Percentiles rank a stretch among this genome's conserved stretches.
Evolutionary conservation across 495 filamentous ascomycete species (phyloP).

Genomic region (Lophium mytilinum): DNA sequence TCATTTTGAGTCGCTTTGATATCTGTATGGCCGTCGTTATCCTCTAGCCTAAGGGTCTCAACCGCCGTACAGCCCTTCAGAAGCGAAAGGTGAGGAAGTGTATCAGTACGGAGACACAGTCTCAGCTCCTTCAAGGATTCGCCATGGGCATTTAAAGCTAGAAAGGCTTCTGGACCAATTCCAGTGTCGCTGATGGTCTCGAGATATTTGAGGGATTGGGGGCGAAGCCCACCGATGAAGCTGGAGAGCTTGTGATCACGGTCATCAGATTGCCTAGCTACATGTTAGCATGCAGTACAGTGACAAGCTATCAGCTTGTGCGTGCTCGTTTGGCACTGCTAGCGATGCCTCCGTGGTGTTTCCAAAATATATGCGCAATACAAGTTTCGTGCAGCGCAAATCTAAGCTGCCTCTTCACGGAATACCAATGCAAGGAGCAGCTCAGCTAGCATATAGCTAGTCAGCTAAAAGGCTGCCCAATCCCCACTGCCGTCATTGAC

Average conservation of each 20-base stretch:
- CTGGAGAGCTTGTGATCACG: slow-evolving; percentile 48
- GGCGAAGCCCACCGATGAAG: slow-evolving; percentile 49
- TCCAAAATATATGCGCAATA: too few relatives aligned
- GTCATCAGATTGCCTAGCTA: slow-evolving; percentile 28
- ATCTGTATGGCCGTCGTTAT: slow-evolving; percentile 26
- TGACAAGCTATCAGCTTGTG: too few relatives aligned
- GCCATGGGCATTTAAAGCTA: slow-evolving; percentile 50
- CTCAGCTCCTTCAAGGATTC: slow-evolving; percentile 48
- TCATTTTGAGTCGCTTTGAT: slow-evolving; percentile 42
- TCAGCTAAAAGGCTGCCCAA: too few relatives aligned
- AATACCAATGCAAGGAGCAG: too few relatives aligned
- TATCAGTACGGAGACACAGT: slow-evolving; percentile 43
- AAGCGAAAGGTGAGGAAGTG: slow-evolving; percentile 41
- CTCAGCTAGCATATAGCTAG: too few relatives aligned
- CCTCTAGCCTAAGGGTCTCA: slow-evolving; percentile 45
- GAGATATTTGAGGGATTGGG: slow-evolving; percentile 53
- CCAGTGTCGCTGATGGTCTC: slow-evolving; percentile 45
- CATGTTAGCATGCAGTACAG: background rate
- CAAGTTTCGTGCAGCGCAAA: too few relatives aligned
- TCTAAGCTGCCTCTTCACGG: too few relatives aligned
- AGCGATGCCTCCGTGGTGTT: too few relatives aligned
- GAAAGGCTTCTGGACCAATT: slow-evolving; percentile 47
- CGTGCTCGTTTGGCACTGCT: too few relatives aligned
- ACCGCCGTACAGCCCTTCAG: slow-evolving; percentile 47
- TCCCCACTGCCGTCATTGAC: too few relatives aligned